Conservation (phyloP, 2,329 filamentous ascomycete genomes). For the Fusarium sarcochroum region DNA sequence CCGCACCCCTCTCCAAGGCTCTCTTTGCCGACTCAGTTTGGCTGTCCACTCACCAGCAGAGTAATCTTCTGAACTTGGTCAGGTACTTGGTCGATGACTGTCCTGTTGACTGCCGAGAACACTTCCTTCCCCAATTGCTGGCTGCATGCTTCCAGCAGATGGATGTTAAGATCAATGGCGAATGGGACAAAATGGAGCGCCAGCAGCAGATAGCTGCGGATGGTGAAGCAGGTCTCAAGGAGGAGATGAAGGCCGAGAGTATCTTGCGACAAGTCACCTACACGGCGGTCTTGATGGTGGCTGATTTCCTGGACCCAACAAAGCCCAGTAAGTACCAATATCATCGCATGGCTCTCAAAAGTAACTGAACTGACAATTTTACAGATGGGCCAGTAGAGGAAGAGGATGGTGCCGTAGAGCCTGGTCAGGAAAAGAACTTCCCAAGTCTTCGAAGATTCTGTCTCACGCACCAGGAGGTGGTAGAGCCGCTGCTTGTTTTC, state of each 20-base stretch:
- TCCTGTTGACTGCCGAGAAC: conserved; percentile 79
- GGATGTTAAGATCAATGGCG: conserved; percentile 86
- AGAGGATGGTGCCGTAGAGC: conserved; percentile 42
- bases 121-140: conserved; percentile 89
- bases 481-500: conserved; percentile 92
- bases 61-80: conserved; percentile 90
- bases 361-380: conserved; percentile 27
- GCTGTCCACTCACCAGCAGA: conserved; percentile 92
- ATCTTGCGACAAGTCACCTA: conserved; percentile 94
- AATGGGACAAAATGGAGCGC: conserved; percentile 85
- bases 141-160: conserved; percentile 87
- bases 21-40: conserved; percentile 86
- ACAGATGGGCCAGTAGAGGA: conserved; percentile 52
- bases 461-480: conserved; percentile 80
- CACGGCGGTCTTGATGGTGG: conserved; percentile 91
- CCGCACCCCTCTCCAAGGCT: conserved; percentile 84
- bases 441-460: conserved; percentile 85
- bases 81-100: conserved; percentile 93
- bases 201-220: conserved; percentile 73
- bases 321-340: conserved; percentile 70
- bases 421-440: conserved; percentile 55
- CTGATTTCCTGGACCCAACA: conserved; percentile 85
- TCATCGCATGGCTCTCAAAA: not conserved
- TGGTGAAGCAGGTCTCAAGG: conserved; percentile 82
- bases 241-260: conserved; percentile 99